A percentile compares a stretch with the other conserved stretches of the same genome.
Evolutionary conservation across 2,329 filamentous ascomycete species (phyloP).

Genomic region (Verticillium zaregamsianum): DNA sequence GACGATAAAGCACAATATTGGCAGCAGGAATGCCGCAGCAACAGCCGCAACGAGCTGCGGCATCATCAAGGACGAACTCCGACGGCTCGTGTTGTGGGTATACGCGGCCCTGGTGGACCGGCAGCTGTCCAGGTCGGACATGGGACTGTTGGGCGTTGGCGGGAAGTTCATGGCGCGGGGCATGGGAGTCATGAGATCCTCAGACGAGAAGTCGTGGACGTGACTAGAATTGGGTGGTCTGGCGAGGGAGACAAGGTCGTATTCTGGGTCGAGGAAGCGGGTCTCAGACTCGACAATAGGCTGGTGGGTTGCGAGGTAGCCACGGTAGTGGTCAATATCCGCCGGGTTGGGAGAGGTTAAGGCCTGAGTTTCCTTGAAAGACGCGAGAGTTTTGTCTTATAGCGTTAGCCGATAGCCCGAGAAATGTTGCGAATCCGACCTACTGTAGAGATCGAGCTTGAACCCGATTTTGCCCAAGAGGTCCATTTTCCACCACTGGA

Average conservation of each 20-base stretch:
- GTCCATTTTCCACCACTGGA: conserved; percentile 57
- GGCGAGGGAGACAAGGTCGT: conserved; percentile 49
- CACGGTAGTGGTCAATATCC: conserved; percentile 47
- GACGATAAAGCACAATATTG: conserved; percentile 54
- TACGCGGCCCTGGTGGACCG: conserved; percentile 4
- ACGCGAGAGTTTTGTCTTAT: conserved; percentile 54
- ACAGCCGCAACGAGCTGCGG: conserved; percentile 36
- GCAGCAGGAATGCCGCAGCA: conserved; percentile 49
- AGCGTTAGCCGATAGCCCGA: not conserved
- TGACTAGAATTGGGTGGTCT: not conserved
- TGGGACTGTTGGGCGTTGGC: not conserved
- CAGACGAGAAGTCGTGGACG: not conserved
- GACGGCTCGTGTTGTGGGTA: not conserved
- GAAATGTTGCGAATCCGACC: conserved; percentile 15
- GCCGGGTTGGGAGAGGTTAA: conserved; percentile 42
- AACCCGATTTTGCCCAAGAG: conserved; percentile 59
- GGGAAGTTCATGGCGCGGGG: conserved; percentile 5
- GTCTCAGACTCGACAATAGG: conserved; percentile 57
- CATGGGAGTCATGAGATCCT: conserved; percentile 11
- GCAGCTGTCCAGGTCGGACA: not conserved
- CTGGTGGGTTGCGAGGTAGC: conserved; percentile 49
- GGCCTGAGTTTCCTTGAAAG: conserved; percentile 49
- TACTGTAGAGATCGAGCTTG: conserved; percentile 67
- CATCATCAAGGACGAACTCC: not conserved
- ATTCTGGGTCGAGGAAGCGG: conserved; percentile 50